Conservation (phyloP, 768 basidiomycete species). For the Tricholoma furcatifolium region DNA sequence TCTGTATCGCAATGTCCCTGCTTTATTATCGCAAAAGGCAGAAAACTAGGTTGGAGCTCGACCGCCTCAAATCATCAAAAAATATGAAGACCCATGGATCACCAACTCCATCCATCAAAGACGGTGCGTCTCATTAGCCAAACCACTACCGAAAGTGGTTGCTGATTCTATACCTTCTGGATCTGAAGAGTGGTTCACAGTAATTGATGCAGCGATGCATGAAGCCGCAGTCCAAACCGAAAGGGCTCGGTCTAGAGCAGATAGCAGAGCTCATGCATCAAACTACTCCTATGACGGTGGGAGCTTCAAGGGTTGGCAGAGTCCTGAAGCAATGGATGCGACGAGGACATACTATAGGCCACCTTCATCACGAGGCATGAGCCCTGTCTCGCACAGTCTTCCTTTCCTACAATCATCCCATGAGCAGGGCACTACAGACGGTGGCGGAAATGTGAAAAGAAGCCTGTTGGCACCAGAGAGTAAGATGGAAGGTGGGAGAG, state of each 20-base stretch:
- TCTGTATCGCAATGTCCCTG: not conserved
- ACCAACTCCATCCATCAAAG: not conserved
- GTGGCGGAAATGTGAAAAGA: too few species aligned
- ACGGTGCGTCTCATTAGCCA: not conserved
- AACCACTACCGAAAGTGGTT: not conserved
- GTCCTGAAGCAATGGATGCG: not conserved
- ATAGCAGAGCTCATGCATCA: not conserved
- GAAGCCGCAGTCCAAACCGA: constrained; percentile 8
- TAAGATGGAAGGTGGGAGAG: too few species aligned
- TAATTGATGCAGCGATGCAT: constrained; percentile 1
- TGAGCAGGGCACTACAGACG: too few species aligned
- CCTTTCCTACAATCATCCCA: too few species aligned
- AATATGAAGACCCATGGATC: not conserved
- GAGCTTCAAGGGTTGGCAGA: not conserved
- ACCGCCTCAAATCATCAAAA: not conserved
- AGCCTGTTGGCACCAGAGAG: too few species aligned
- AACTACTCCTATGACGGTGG: not conserved
- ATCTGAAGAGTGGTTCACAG: constrained; percentile 4
- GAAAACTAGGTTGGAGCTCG: not conserved
- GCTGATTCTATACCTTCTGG: not conserved
- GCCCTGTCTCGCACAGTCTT: too few species aligned
- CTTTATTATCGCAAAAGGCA: not conserved
- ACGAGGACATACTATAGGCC: not conserved
- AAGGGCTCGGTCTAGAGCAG: constrained; percentile 2
- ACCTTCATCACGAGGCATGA: not conserved